These are phyloP conservation scores for Microcos paniculata DNA, from an alignment of 345 rosid species.

Conservation along the genomic window DNA sequence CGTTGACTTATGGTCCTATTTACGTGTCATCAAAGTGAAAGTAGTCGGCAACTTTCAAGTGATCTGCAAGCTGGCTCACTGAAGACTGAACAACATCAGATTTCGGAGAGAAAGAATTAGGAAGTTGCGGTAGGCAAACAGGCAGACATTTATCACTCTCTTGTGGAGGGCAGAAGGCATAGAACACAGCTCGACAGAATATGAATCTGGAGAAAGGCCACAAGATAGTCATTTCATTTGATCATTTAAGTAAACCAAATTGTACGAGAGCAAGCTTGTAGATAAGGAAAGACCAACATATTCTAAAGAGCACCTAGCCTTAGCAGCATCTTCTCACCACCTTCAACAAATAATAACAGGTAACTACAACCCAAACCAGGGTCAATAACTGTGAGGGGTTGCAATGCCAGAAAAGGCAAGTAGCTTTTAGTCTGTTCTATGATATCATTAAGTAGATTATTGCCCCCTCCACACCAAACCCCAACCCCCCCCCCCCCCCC, in stretches of 20 bases:
- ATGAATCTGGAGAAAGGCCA: constrained; percentile 63
- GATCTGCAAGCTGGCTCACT: constrained; percentile 55
- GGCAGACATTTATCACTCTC: constrained; percentile 61
- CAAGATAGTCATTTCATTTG: background rate
- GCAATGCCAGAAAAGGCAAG: background rate
- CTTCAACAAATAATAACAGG: background rate
- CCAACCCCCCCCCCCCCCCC: too few relatives aligned
- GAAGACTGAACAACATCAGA: constrained; percentile 51
- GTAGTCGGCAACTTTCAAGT: constrained; percentile 53
- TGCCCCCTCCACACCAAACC: too few relatives aligned
- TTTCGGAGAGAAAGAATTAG: constrained; percentile 53
- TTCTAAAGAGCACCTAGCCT: background rate
- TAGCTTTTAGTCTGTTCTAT: background rate
- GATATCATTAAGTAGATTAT: background rate
- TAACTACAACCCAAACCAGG: background rate
- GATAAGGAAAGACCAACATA: background rate
- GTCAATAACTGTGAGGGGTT: background rate
- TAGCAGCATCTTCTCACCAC: background rate
- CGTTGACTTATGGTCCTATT: constrained; percentile 13
- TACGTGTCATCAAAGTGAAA: constrained; percentile 45
- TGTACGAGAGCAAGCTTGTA: background rate
- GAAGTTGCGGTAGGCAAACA: constrained; percentile 78
- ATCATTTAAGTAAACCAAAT: background rate
- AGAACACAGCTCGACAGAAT: constrained; percentile 73
- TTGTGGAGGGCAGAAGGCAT: constrained; percentile 42